A percentile compares a stretch with the other conserved stretches of the same genome.
Conservation (phyloP, 2,329 filamentous ascomycete genomes). For the Ophiostoma ips region DNA sequence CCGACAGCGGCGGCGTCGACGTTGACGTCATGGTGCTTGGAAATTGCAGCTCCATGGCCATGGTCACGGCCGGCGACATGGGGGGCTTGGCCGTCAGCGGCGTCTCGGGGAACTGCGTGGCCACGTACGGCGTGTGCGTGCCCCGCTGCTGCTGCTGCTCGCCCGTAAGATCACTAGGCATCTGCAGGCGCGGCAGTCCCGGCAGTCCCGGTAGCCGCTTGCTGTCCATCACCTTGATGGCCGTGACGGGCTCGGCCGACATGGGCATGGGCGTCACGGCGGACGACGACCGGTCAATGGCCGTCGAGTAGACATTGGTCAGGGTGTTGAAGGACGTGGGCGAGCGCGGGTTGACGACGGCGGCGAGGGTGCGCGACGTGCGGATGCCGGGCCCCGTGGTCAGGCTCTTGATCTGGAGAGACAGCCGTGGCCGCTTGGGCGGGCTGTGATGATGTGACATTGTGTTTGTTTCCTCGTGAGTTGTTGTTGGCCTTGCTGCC, state of each 20-base stretch:
- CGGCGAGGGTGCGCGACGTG: slow-evolving; percentile 29
- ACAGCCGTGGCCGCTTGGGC: slow-evolving; percentile 39
- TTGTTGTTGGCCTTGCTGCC: not conserved
- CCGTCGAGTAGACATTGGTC: slow-evolving; percentile 49
- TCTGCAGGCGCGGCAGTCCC: slow-evolving; percentile 11
- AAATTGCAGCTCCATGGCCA: slow-evolving; percentile 30
- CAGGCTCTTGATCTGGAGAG: slow-evolving; percentile 32
- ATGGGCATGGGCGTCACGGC: slow-evolving; percentile 34
- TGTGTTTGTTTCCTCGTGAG: not conserved
- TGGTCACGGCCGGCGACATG: slow-evolving; percentile 30
- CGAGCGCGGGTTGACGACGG: slow-evolving; percentile 40
- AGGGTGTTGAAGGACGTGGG: slow-evolving; percentile 53
- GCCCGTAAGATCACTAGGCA: slow-evolving; percentile 18
- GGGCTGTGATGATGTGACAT: slow-evolving; percentile 15
- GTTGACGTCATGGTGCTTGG: slow-evolving; percentile 47
- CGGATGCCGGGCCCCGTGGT: slow-evolving; percentile 23
- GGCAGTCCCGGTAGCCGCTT: slow-evolving; percentile 9
- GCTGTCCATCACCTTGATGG: slow-evolving; percentile 28
- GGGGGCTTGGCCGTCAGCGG: slow-evolving; percentile 38
- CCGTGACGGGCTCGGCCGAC: slow-evolving; percentile 13
- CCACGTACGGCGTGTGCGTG: slow-evolving; percentile 30
- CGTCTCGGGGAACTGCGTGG: slow-evolving; percentile 35
- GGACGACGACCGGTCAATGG: slow-evolving; percentile 41
- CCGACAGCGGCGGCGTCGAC: slow-evolving; percentile 44
- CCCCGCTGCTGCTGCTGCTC: too few relatives aligned